A percentile compares a stretch with the other conserved stretches of the same genome.
phyloP scores from a whole-genome alignment of 176 grass and related monocot genomes.

The Juncus effusus region DNA sequence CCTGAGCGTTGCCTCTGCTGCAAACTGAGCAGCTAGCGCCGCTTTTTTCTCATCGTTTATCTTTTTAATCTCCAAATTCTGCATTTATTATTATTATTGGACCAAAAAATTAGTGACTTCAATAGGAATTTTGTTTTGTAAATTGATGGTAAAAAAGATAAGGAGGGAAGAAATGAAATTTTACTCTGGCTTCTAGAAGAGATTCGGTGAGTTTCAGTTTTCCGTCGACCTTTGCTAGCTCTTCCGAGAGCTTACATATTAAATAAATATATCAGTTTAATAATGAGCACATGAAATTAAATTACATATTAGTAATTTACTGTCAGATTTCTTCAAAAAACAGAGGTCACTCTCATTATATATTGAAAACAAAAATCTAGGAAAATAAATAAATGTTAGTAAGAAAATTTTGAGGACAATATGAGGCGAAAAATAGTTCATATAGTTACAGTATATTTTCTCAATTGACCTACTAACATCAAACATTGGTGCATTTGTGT shows the following conservation, averaged over 20 bases:
- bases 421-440: too few species aligned
- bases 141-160: background rate
- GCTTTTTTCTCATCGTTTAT: slow-evolving; percentile 93
- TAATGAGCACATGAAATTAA: background rate
- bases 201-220: slow-evolving; percentile 97
- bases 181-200: slow-evolving; percentile 86
- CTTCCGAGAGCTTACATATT: slow-evolving; percentile 88
- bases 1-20: slow-evolving; percentile 85
- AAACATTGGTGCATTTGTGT: background rate
- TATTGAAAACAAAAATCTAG: too few species aligned
- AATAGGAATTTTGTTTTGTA: background rate
- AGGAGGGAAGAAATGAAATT: slow-evolving; percentile 1
- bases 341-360: background rate
- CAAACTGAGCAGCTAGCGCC: slow-evolving; percentile 86
- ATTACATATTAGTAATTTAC: slow-evolving; percentile 2
- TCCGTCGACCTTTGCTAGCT: slow-evolving; percentile 79
- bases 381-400: too few species aligned
- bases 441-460: too few species aligned
- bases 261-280: slow-evolving; percentile 22
- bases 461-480: background rate
- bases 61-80: slow-evolving; percentile 97
- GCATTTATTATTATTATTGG: background rate
- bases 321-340: background rate
- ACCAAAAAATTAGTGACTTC: too few species aligned
- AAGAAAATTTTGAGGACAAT: background rate